phyloP scores from a whole-genome alignment of 371 early-diverging fungal genomes.

The Astathelohania contejeani region DNA sequence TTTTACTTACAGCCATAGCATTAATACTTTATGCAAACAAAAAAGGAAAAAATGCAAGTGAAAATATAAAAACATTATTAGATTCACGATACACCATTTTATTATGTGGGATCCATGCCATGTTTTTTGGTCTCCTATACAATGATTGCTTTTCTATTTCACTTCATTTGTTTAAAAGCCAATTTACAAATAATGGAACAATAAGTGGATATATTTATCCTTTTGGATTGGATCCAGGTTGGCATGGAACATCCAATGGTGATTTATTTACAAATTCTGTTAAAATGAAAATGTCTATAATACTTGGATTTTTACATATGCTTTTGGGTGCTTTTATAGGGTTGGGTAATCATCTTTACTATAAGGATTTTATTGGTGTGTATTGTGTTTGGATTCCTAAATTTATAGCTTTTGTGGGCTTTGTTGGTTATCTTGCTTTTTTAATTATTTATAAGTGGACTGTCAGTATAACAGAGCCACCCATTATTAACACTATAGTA shows the following conservation, averaged over 20 bases:
- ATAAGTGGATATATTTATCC: constrained; percentile 47
- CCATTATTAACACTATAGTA: constrained; percentile 85
- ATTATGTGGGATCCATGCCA: constrained; percentile 80
- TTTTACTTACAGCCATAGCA: constrained; percentile 61
- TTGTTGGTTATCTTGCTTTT: constrained; percentile 83
- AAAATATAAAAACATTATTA: constrained; percentile 71
- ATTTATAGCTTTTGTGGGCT: constrained; percentile 68
- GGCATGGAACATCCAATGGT: constrained; percentile 74
- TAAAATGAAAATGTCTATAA: constrained; percentile 97
- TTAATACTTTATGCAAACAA: constrained; percentile 65
- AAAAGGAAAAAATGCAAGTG: constrained; percentile 56
- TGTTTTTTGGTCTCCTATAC: constrained; percentile 89
- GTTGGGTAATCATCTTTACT: constrained; percentile 72
- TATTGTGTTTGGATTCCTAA: constrained; percentile 78
- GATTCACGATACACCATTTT: constrained; percentile 88
- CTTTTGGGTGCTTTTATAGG: constrained; percentile 73
- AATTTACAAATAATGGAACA: constrained; percentile 55
- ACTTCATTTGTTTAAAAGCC: constrained; percentile 60
- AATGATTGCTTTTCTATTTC: constrained; percentile 82
- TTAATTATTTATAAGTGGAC: constrained; percentile 89
- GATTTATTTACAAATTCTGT: constrained; percentile 87
- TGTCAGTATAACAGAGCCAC: constrained; percentile 70
- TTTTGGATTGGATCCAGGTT: constrained; percentile 62
- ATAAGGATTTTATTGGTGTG: constrained; percentile 62
- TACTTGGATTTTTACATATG: constrained; percentile 94